Conservation (phyloP, 306 rosid genomes). For the Medicago arabica region DNA sequence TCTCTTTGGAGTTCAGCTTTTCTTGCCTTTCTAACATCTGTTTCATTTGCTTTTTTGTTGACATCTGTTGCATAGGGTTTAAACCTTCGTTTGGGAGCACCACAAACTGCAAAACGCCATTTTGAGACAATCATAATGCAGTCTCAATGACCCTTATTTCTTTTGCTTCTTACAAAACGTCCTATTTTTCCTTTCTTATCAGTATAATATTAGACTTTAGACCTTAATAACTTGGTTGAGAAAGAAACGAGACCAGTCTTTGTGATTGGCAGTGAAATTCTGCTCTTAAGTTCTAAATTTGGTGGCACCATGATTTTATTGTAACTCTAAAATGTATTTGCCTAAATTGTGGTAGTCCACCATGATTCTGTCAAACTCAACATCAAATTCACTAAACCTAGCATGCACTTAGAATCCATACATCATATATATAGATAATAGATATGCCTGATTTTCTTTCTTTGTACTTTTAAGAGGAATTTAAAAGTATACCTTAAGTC, state of each 20-base stretch:
- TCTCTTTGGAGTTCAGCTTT: conserved; percentile 73
- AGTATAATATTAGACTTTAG: neutral
- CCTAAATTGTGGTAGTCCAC: neutral
- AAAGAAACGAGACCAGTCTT: neutral
- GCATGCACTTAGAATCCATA: neutral
- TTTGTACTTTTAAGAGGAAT: too few species aligned
- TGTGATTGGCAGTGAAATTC: neutral
- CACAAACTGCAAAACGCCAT: conserved; percentile 71
- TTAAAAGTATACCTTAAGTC: neutral
- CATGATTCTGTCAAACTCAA: neutral
- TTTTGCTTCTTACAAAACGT: neutral
- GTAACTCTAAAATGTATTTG: neutral
- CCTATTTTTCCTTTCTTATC: neutral
- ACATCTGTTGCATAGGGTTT: conserved; percentile 70
- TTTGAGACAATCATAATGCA: conserved; percentile 14
- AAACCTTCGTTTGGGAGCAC: conserved; percentile 93
- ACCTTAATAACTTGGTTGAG: neutral
- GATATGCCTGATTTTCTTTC: too few species aligned
- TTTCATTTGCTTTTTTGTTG: conserved; percentile 57
- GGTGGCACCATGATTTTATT: neutral
- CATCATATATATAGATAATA: neutral
- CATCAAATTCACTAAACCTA: neutral
- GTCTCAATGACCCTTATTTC: neutral
- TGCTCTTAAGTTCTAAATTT: neutral
- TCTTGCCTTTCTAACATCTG: conserved; percentile 68